Base-by-base conservation (phyloP, 1,284 basidiomycete species). In the Megacollybia platyphylla region DNA sequence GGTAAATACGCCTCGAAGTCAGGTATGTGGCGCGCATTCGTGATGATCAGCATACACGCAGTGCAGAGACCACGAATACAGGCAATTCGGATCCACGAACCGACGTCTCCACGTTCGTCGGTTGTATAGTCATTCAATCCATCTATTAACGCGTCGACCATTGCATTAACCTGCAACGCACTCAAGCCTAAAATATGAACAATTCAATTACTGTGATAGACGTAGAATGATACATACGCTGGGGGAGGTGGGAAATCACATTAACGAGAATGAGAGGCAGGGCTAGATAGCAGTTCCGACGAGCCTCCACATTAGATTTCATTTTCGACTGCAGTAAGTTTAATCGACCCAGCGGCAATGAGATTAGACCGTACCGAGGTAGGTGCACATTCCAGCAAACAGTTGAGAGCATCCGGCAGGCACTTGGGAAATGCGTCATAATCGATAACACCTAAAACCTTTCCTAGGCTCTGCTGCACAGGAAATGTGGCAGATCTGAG, bases 61-160 rank as follows among this genome's bases (percentile, higher is more conserved):
- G 64, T 61, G 17, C 71, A 64, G 48, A 90, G 54, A 11, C 82
- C 79, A 40, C 70, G 68, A 48, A 89, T 67, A 54, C 79, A 79
- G 34, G 79, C 68, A n/a, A 86, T 70, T 40, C 96, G 83, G 26
- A 96, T 76, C 93, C 93, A 97, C 0, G 93, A 97, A 24, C 96
- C 96, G 18, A 99, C 87, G 56, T 99, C 96, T 4, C 96, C 96
- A 45, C 96, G 76, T 59, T 96, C 87, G 56, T 98, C 96, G 27
- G 77, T 80, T 1, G 89, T 83, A 56, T 97, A 97, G 64, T 99
- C 94, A 11, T 76, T 68, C 32, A 98, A 59, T 2, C 90, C 91
- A 9, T 54, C 56, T 15, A 83, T 59, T 37, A 87, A 55, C 17
- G 70, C 66, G 44, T 73, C 64, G 44, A 74, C 64, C 45, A 83